phyloP scores from a whole-genome alignment of 768 basidiomycete species.

The Boletus huronensis region DNA sequence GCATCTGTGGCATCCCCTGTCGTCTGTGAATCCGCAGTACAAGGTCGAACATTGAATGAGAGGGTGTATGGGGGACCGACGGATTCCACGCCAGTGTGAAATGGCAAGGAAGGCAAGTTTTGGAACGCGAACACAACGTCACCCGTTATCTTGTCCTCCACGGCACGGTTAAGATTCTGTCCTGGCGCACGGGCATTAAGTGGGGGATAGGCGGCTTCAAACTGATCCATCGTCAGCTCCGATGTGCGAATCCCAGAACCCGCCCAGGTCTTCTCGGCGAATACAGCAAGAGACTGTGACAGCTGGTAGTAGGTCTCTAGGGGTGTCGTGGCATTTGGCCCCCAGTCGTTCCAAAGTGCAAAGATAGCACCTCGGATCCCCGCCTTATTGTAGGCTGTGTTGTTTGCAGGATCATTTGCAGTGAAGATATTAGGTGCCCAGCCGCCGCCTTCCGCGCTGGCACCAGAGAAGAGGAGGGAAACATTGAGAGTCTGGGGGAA shows the following conservation, averaged over 20 bases:
- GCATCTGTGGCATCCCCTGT: constrained; percentile 14
- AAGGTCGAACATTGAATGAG: constrained; percentile 37
- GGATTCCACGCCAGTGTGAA: constrained; percentile 33
- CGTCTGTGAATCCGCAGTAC: constrained; percentile 10
- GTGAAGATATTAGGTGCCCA: constrained; percentile 39
- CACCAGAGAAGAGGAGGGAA: constrained; percentile 32
- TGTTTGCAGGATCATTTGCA: constrained; percentile 28
- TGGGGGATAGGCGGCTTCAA: constrained; percentile 33
- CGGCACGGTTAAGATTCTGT: constrained; percentile 42
- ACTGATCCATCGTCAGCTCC: constrained; percentile 34
- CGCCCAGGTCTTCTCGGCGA: constrained; percentile 44
- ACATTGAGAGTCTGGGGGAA: constrained; percentile 34
- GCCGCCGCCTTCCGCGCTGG: constrained; percentile 24
- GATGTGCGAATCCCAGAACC: constrained; percentile 36
- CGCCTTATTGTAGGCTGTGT: constrained; percentile 27
- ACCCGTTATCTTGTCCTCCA: constrained; percentile 23
- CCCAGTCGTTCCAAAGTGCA: constrained; percentile 45
- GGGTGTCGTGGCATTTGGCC: constrained; percentile 43
- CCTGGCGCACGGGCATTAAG: constrained; percentile 40
- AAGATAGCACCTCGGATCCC: constrained; percentile 36
- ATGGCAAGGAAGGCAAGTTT: constrained; percentile 13
- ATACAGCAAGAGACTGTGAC: constrained; percentile 38
- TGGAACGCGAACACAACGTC: constrained; percentile 32
- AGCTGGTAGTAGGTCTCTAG: constrained; percentile 44
- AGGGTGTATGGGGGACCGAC: constrained; percentile 45